Evolutionary conservation across 257 asterid genomes (phyloP).

Genomic region (Nicotiana tabacum): DNA sequence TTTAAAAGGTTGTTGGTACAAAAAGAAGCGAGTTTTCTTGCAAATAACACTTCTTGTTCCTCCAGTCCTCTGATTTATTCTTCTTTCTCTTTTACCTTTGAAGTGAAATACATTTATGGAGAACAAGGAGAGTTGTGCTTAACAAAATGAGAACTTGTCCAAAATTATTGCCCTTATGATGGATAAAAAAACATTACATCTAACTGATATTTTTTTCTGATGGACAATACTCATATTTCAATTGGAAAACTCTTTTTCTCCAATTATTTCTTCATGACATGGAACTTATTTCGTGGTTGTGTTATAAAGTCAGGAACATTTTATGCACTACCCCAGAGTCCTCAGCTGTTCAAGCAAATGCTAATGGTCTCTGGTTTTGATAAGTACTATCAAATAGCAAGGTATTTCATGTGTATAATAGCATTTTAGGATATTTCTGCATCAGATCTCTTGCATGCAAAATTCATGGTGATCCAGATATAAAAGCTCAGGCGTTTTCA

Average conservation of each 20-base stretch:
- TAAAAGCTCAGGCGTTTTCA: background rate
- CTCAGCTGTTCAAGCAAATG: slow-evolving; percentile 99
- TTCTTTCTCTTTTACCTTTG: background rate
- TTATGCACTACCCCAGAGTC: slow-evolving; percentile 99
- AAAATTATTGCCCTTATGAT: background rate
- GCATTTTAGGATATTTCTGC: background rate
- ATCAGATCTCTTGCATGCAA: background rate
- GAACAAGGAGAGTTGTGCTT: background rate
- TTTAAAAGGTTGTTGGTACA: background rate
- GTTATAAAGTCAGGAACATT: slow-evolving; percentile 83
- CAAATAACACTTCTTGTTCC: background rate
- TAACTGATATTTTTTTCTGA: background rate
- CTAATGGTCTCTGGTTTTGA: slow-evolving; percentile 96
- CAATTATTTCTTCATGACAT: slow-evolving; percentile 14
- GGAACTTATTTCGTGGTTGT: slow-evolving; percentile 32
- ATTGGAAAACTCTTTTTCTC: slow-evolving; percentile 3
- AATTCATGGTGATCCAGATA: background rate
- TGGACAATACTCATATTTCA: background rate
- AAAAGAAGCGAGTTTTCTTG: background rate
- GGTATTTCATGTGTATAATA: slow-evolving; percentile 38
- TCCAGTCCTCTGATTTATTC: background rate
- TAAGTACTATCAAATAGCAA: slow-evolving; percentile 91
- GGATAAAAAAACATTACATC: background rate
- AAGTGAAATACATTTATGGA: background rate
- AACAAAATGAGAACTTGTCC: background rate